phyloP scores from a whole-genome alignment of 1,284 basidiomycete genomes.

The Fistulina hepatica region DNA sequence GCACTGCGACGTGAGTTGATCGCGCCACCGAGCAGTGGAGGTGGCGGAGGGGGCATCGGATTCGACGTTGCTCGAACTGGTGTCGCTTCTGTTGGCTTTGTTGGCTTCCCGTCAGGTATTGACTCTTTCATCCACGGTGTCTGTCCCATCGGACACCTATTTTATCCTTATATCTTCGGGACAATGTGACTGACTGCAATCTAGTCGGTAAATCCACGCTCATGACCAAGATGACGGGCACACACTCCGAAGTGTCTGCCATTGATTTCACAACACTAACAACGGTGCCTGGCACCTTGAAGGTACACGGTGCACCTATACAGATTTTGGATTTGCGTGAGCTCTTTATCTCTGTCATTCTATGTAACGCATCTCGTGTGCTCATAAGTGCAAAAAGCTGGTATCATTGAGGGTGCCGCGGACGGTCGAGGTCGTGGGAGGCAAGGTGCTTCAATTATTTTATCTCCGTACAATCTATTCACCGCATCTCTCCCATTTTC shows the following conservation, averaged over 20 bases:
- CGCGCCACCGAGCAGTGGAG: conserved; percentile 62
- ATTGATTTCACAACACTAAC: conserved; percentile 96
- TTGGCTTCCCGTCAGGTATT: conserved; percentile 82
- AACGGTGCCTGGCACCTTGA: conserved; percentile 92
- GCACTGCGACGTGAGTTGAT: conserved; percentile 95
- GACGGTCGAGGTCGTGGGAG: conserved; percentile 97
- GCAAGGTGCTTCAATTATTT: conserved; percentile 41
- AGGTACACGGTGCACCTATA: conserved; percentile 90
- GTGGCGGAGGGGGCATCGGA: conserved; percentile 75
- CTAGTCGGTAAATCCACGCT: conserved; percentile 63
- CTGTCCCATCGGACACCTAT: conserved; percentile 79
- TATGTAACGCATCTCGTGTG: conserved; percentile 7
- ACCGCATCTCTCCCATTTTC: conserved; percentile 38
- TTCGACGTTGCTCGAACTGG: conserved; percentile 98
- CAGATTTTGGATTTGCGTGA: conserved; percentile 77
- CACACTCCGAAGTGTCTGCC: conserved; percentile 93
- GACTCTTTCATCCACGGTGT: no score
- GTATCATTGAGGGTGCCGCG: conserved; percentile 98
- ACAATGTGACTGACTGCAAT: conserved; percentile 20
- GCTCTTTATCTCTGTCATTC: conserved; percentile 21
- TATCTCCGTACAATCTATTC: no score
- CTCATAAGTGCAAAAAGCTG: no score
- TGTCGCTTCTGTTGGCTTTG: conserved; percentile 93
- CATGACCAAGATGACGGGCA: conserved; percentile 98
- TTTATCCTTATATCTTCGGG: conserved; percentile 14